Base-by-base conservation (phyloP, 352 stramenopile species). In the Phytopythium ostracodes region DNA sequence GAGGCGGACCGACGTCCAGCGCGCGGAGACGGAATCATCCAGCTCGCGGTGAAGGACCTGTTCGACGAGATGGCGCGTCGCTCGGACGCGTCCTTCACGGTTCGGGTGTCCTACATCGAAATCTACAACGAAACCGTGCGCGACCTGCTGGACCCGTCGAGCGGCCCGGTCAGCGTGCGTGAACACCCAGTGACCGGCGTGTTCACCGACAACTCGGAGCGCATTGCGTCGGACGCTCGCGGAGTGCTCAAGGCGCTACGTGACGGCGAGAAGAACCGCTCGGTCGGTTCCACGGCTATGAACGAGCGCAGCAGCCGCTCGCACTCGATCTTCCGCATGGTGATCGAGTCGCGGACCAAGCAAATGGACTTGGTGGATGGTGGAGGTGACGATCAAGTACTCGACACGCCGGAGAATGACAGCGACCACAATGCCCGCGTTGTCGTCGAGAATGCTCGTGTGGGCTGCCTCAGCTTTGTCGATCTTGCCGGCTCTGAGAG, bases 91-190 rank as follows among this genome's bases (percentile, higher is more conserved):
- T 70, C 97, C 52, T 98, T 96, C 73, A 68, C 98, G 3, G 76
- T 99, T 6, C 72, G 93, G 17, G 91, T 96, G 0, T 98, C 89
- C n/a, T 99, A 98, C 72, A 80, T 99, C 50, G 96, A 99, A 71
- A 98, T 99, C 63, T 99, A 99, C 79, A 99, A 99, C 65, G 97
- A 99, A 71, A 88, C 95, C 36, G 88, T 99, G 5, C 77, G 88
- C 7, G 97, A 99, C 75, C 77, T 99, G 49, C 75, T 99, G 17
- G 71, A 76, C 46, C 65, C 61, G 12, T 64, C 58, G 52, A 68
- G 68, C 46, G 65, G 57, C 6, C 66, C 54, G 2, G 65, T 87
- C 47, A 72, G 74, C 29, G 61, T 84, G 42, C 70, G 77, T 2
- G 71, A 87, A 31, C 75, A 87, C 22, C 73, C 75, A 0, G 64